phyloP scores from a whole-genome alignment of 257 asterid species.

The Nicotiana undulata region DNA sequence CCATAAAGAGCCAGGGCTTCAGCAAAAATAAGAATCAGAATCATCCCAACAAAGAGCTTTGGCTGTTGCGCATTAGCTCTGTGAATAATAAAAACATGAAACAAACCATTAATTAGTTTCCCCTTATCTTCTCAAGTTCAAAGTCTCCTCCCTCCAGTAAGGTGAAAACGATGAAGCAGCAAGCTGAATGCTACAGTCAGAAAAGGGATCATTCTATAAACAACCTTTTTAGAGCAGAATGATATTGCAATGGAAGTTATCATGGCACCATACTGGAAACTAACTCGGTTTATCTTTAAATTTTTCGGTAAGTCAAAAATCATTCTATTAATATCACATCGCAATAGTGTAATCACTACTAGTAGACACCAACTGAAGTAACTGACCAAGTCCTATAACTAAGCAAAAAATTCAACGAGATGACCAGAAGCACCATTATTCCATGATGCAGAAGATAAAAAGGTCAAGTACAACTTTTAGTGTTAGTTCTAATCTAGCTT shows the following conservation, averaged over 20 bases:
- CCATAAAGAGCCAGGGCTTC: conserved; percentile 58
- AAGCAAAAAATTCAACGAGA: neutral
- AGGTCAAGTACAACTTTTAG: neutral
- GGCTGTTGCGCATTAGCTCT: conserved; percentile 64
- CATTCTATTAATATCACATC: neutral
- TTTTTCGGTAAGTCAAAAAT: neutral
- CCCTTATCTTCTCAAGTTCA: neutral
- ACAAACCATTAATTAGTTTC: neutral
- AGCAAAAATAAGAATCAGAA: conserved; percentile 48
- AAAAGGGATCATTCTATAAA: neutral
- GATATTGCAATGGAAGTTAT: neutral
- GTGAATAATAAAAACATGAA: conserved; percentile 11
- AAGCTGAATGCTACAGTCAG: neutral
- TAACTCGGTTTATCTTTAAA: neutral
- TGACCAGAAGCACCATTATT: neutral
- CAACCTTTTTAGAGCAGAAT: neutral
- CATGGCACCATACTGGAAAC: neutral
- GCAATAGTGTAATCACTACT: neutral
- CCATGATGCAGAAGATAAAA: neutral
- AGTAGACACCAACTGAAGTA: neutral
- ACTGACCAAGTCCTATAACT: neutral
- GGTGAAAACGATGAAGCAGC: neutral
- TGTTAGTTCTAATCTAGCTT: neutral
- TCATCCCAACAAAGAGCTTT: conserved; percentile 57
- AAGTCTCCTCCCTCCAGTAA: neutral